Evolutionary conservation across 2,329 filamentous ascomycete genomes (phyloP), one percentile per base, ranked within the genome.

Genomic region (Ramularia collo-cygni): DNA sequence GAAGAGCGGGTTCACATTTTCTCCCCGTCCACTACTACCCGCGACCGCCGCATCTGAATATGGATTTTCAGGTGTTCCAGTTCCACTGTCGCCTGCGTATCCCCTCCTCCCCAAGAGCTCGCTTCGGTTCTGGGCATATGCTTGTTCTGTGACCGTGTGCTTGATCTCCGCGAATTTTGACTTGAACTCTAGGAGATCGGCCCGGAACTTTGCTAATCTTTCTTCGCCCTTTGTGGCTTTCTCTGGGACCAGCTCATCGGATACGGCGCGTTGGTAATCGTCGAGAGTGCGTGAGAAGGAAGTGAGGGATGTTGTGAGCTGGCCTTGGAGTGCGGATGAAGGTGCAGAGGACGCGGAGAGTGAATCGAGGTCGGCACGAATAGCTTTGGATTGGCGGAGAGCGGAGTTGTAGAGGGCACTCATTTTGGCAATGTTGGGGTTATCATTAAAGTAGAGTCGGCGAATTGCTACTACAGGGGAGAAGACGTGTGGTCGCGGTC

Each of bases 211-310:
- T 63, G 85, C 84, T 43, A 95, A 74, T 31, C 92, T 79, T 59
- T 93, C 87, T 49, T 79, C 73, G 1, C 90, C 92, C 59, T 96
- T 95, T 44, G 92, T 83, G 54, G 94, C 85, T 66, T 96, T 98
- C 44, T 85, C 83, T 4, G 84, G 76, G 41, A 94, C 89, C 21
- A 95, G 78, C 64, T 98, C 92, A 56, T 90, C 85, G 51, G 85
- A 85, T 1, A 89, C 83, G 19, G 94, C 78, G 40, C 76, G 75
- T 56, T 83, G 79, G 70, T 98, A 98, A 60, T 95, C 89, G 67
- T 95, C 89, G 50, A 98, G 75, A 1, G 87, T 94, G 46, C 92
- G 86, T 33, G 84, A 78, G 63, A 98, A 88, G 44, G 88, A 79
- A 30, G 84, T 80, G 19, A 93, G 69, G 10, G 85, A 85, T 14